phyloP scores from a whole-genome alignment of 495 filamentous ascomycete genomes.

The Aspergillus ellipticus region DNA sequence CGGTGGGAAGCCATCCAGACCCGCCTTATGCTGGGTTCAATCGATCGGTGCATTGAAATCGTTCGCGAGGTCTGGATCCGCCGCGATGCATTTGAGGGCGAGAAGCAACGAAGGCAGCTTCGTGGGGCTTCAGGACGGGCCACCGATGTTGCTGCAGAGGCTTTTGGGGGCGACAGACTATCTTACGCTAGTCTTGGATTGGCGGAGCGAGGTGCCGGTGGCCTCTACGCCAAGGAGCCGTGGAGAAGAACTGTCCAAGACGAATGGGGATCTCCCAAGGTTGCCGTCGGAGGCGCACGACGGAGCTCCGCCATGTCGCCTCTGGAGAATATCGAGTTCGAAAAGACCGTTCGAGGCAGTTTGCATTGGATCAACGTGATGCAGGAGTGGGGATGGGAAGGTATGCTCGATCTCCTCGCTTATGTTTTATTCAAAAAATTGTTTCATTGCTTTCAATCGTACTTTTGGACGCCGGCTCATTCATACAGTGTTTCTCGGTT shows the following conservation, averaged over 20 bases:
- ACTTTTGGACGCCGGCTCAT: conserved; percentile 5
- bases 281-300: conserved; percentile 14
- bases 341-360: conserved; percentile 62
- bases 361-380: conserved; percentile 78
- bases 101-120: conserved; percentile 23
- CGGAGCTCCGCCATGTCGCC: conserved; percentile 30
- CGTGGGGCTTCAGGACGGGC: conserved; percentile 9
- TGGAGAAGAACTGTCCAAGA: conserved; percentile 10
- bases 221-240: conserved; percentile 13
- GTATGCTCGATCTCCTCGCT: conserved; percentile 37
- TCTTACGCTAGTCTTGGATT: conserved; percentile 5
- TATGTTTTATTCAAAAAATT: not conserved
- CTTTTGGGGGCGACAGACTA: conserved; percentile 5
- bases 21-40: conserved; percentile 67
- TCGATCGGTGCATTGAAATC: conserved; percentile 76
- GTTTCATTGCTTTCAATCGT: not conserved
- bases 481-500: conserved; percentile 41
- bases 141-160: conserved; percentile 11
- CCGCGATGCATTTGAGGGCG: conserved; percentile 45
- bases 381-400: conserved; percentile 78
- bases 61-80: conserved; percentile 66
- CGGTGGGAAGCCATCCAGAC: conserved; percentile 62
- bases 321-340: conserved; percentile 54
- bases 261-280: not conserved
- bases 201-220: not conserved